Percentiles rank a stretch among this genome's conserved stretches.
phyloP scores from a whole-genome alignment of 352 stramenopile species.

The Globisporangium barbulae region DNA sequence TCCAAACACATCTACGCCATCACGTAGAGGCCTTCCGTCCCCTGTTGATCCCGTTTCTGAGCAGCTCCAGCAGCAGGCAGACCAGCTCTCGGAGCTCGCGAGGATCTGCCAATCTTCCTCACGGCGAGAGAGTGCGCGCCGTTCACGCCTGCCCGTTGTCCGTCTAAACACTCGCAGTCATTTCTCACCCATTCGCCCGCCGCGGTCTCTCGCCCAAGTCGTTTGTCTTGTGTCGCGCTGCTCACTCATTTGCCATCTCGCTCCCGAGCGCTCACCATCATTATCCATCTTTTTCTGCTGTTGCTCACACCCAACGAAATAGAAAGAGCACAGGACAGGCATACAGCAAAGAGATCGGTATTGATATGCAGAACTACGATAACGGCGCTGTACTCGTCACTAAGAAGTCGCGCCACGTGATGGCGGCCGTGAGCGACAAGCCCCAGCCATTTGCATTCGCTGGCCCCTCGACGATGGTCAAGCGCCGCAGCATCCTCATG shows the following conservation, averaged over 20 bases:
- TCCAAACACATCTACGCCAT: too few species aligned
- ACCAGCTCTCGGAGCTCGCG: too few species aligned
- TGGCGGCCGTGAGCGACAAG: not conserved
- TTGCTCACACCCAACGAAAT: not conserved
- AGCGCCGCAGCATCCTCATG: slow-evolving; percentile 3
- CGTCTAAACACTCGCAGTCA: too few species aligned
- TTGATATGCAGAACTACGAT: not conserved
- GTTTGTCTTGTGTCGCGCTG: not conserved
- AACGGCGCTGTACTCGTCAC: not conserved
- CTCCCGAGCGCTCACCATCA: not conserved
- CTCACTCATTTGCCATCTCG: not conserved
- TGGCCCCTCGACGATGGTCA: not conserved
- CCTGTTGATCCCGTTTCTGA: too few species aligned
- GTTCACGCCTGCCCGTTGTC: too few species aligned
- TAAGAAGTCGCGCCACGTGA: not conserved
- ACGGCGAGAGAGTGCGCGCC: too few species aligned
- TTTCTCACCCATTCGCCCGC: too few species aligned
- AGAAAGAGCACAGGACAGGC: not conserved
- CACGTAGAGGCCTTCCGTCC: too few species aligned
- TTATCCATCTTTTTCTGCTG: not conserved
- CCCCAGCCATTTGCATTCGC: not conserved
- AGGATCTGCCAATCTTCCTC: too few species aligned
- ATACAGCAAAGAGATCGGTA: not conserved
- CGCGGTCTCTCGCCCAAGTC: not conserved
- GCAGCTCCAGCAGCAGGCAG: too few species aligned